Evolutionary conservation across 129 eudicot species (phyloP).

Genomic region (Ambrosia artemisiifolia): DNA sequence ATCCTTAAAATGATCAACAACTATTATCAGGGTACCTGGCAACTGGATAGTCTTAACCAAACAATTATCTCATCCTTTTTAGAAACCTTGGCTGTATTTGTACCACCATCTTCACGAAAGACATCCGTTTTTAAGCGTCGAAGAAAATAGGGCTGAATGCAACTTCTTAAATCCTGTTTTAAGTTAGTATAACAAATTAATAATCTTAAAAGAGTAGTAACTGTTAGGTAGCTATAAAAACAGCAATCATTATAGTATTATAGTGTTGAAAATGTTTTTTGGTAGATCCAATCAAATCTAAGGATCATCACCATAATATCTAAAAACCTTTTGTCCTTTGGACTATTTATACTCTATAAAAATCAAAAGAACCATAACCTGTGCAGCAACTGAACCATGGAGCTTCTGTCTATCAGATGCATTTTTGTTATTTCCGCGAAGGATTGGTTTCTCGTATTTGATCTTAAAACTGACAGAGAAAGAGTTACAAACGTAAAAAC

Average conservation of each 20-base stretch:
- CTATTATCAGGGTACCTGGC: constrained; percentile 50
- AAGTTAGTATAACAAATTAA: not conserved
- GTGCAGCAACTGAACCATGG: constrained; percentile 84
- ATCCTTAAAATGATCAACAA: not conserved
- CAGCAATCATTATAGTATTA: not conserved
- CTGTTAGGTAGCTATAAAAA: not conserved
- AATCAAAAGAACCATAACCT: constrained; percentile 43
- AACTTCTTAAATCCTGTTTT: constrained; percentile 67
- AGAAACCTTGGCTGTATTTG: constrained; percentile 53
- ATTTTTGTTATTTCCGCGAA: no score
- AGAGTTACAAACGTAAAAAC: no score
- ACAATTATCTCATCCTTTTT: constrained; percentile 83
- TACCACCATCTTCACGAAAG: constrained; percentile 49
- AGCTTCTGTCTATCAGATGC: constrained; percentile 34
- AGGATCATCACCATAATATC: not conserved
- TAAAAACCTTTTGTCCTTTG: not conserved
- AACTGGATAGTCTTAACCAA: constrained; percentile 65
- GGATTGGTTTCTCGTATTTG: no score
- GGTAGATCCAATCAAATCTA: not conserved
- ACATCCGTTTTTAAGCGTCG: constrained; percentile 82
- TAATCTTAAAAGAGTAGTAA: not conserved
- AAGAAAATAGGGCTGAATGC: constrained; percentile 86
- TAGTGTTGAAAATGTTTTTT: not conserved
- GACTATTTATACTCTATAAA: not conserved
- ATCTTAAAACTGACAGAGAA: not conserved